A percentile compares a stretch with the other conserved stretches of the same genome.
Conservation (phyloP, 1,284 basidiomycete species). For the Cutaneotrichosporon arboriforme region DNA sequence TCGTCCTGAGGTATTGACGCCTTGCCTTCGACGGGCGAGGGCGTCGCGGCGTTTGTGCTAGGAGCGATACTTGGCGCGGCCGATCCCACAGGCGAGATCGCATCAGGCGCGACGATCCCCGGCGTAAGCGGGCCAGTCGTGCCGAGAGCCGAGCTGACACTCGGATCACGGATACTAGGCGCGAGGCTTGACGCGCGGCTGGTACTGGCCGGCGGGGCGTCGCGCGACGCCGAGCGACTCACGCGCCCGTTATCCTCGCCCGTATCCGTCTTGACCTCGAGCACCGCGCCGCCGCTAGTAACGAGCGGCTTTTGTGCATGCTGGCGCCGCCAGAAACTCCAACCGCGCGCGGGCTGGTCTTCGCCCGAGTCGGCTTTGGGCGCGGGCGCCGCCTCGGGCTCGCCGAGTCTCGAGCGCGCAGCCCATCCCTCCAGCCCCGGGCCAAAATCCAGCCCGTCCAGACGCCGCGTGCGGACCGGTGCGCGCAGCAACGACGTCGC, state of each 20-base stretch:
- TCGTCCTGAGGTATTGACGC: slow-evolving; percentile 10
- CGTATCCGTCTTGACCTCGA: slow-evolving; percentile 38
- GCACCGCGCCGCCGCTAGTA: slow-evolving; percentile 43
- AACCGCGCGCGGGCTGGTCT: slow-evolving; percentile 20
- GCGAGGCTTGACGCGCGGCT: no score
- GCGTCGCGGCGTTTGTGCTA: slow-evolving; percentile 2
- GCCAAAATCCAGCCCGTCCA: slow-evolving; percentile 9
- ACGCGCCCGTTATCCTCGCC: background rate
- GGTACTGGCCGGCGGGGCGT: background rate
- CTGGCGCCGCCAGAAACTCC: slow-evolving; percentile 44
- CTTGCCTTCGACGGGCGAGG: slow-evolving; percentile 11
- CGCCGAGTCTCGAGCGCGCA: slow-evolving; percentile 39
- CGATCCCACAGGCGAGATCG: background rate
- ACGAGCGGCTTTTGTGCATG: slow-evolving; percentile 31
- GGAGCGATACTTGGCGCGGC: background rate
- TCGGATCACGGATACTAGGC: background rate
- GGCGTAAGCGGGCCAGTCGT: background rate
- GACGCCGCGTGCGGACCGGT: slow-evolving; percentile 9
- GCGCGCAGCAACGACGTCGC: slow-evolving; percentile 35
- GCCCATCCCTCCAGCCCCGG: slow-evolving; percentile 28
- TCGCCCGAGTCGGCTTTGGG: slow-evolving; percentile 14
- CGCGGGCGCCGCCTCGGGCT: slow-evolving; percentile 28
- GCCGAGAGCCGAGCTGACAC: background rate
- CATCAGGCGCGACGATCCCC: background rate
- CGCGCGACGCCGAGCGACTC: background rate